phyloP scores from a whole-genome alignment of 345 rosid species.

The Erucastrum elatum region DNA sequence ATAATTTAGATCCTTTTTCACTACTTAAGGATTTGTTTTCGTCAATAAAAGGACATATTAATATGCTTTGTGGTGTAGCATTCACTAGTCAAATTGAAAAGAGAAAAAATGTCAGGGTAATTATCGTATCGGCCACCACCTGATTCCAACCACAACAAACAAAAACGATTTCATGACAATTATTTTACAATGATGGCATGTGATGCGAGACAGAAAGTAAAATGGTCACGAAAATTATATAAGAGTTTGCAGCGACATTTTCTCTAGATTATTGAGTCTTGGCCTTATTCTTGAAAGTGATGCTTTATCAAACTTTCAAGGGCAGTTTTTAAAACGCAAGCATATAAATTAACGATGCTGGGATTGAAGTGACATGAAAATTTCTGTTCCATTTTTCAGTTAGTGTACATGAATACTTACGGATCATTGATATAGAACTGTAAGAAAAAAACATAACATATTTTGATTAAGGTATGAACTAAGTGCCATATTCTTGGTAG shows the following conservation, averaged over 20 bases:
- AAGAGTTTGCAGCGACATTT: constrained; percentile 9
- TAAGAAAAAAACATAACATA: too few relatives aligned
- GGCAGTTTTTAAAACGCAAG: neutral
- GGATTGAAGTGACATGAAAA: too few relatives aligned
- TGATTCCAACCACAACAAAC: constrained; percentile 31
- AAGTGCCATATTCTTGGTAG: too few relatives aligned
- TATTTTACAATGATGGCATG: constrained; percentile 42
- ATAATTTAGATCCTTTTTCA: neutral
- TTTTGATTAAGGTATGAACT: too few relatives aligned
- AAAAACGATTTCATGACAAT: constrained; percentile 27
- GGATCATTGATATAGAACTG: too few relatives aligned
- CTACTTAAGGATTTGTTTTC: constrained; percentile 11
- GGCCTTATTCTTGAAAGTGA: constrained; percentile 26
- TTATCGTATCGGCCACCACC: constrained; percentile 33
- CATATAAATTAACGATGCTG: too few relatives aligned
- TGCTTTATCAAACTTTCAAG: constrained; percentile 6
- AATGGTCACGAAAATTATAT: neutral
- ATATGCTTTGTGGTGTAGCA: constrained; percentile 28
- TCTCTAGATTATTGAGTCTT: constrained; percentile 22
- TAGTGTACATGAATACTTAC: too few relatives aligned
- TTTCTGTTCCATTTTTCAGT: too few relatives aligned
- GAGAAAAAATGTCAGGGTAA: constrained; percentile 19
- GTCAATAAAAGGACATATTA: constrained; percentile 22
- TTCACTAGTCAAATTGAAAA: constrained; percentile 33
- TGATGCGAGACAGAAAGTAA: constrained; percentile 31